Conservation (phyloP, 495 filamentous ascomycete species). For the Aspergillus baeticus region DNA sequence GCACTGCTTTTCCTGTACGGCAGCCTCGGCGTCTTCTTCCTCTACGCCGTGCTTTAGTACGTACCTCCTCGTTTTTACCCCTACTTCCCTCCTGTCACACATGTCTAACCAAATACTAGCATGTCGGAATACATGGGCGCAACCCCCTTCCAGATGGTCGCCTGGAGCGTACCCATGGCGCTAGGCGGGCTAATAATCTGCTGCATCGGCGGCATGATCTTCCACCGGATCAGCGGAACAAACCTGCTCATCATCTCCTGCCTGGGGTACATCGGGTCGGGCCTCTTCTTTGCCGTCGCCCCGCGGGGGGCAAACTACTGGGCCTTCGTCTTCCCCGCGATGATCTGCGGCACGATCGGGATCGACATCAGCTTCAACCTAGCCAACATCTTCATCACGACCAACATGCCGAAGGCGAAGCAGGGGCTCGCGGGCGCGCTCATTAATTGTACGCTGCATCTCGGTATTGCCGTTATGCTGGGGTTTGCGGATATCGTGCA, state of each 20-base stretch:
- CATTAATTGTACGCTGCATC: constrained; percentile 63
- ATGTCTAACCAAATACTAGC: constrained; percentile 39
- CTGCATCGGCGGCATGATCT: constrained; percentile 67
- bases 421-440: constrained; percentile 78
- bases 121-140: constrained; percentile 65
- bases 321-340: constrained; percentile 77
- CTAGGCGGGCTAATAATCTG: constrained; percentile 72
- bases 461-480: constrained; percentile 83
- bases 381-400: constrained; percentile 82
- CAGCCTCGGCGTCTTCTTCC: constrained; percentile 70
- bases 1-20: constrained; percentile 58
- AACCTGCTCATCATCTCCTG: constrained; percentile 68
- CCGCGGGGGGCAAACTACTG: constrained; percentile 62
- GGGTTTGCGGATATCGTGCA: constrained; percentile 72
- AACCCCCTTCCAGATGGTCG: constrained; percentile 67
- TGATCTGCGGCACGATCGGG: constrained; percentile 78
- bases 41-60: constrained; percentile 80
- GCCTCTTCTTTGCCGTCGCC: constrained; percentile 70
- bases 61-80: constrained; percentile 24
- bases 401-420: constrained; percentile 61
- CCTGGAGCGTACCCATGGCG: constrained; percentile 78
- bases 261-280: constrained; percentile 61
- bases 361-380: constrained; percentile 85
- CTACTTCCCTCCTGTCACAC: background rate
- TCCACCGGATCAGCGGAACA: constrained; percentile 74